phyloP scores from a whole-genome alignment of 805 yeast genomes.

The Zygoascus flipseniorum region DNA sequence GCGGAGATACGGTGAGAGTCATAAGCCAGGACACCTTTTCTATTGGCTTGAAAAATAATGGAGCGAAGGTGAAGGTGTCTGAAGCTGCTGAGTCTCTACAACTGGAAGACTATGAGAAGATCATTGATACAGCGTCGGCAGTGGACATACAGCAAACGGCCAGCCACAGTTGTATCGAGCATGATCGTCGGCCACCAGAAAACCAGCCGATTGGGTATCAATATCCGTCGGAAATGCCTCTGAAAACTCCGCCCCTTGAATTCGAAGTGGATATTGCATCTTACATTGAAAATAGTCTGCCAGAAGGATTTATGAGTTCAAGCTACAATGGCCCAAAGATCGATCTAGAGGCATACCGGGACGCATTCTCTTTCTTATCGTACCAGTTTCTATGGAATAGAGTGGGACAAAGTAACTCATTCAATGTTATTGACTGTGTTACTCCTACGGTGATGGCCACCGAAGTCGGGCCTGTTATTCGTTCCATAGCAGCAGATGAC shows the following conservation, averaged over 20 bases:
- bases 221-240: background rate
- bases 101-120: conserved; percentile 1
- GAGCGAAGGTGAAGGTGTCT: background rate
- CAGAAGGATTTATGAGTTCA: background rate
- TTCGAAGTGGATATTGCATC: background rate
- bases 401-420: background rate
- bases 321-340: background rate
- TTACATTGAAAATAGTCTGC: background rate
- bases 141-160: conserved; percentile 5
- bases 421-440: conserved; percentile 8
- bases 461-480: conserved; percentile 23
- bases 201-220: background rate
- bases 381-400: background rate
- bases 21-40: conserved; percentile 16
- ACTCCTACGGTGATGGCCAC: conserved; percentile 9
- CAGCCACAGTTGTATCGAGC: background rate
- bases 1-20: conserved; percentile 10
- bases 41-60: background rate
- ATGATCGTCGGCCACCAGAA: background rate
- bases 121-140: conserved; percentile 1
- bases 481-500: conserved; percentile 25
- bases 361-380: conserved; percentile 8
- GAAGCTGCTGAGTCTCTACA: background rate
- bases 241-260: background rate
- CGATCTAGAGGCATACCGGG: conserved; percentile 6